Conservation (phyloP, 345 rosid species). For the Stellera chamaejasme region DNA sequence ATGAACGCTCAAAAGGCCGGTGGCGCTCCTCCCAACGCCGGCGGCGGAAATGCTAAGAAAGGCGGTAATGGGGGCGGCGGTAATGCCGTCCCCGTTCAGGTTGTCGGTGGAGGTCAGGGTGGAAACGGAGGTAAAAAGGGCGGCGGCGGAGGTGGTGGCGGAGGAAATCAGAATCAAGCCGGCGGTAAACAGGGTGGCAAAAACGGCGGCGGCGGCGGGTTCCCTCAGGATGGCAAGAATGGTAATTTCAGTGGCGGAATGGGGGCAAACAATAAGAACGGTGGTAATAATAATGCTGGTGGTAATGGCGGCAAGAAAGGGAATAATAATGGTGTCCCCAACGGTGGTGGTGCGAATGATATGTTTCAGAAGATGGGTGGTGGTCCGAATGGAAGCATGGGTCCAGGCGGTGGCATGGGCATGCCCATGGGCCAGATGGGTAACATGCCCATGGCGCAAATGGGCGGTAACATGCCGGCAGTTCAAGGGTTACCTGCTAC, state of each 20-base stretch:
- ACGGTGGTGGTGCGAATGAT: slow-evolving; percentile 19
- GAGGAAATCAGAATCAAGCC: slow-evolving; percentile 33
- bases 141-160: slow-evolving; percentile 27
- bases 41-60: slow-evolving; percentile 25
- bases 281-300: slow-evolving; percentile 33
- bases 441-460: slow-evolving; percentile 26
- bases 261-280: slow-evolving; percentile 22
- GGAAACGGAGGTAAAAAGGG: slow-evolving; percentile 49
- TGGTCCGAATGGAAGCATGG: slow-evolving; percentile 31
- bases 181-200: slow-evolving; percentile 44
- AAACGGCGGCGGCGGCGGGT: slow-evolving; percentile 22
- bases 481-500: slow-evolving; percentile 80
- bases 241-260: slow-evolving; percentile 28
- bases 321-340: slow-evolving; percentile 30
- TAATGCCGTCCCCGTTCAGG: slow-evolving; percentile 27
- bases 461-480: slow-evolving; percentile 37
- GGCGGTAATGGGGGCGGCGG: slow-evolving; percentile 41
- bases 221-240: slow-evolving; percentile 11
- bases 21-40: slow-evolving; percentile 29
- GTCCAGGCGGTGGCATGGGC: slow-evolving; percentile 29
- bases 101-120: slow-evolving; percentile 27
- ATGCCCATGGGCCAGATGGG: slow-evolving; percentile 47
- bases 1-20: slow-evolving; percentile 47
- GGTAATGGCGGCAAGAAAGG: slow-evolving; percentile 48
- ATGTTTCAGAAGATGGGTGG: slow-evolving; percentile 39